Evolutionary conservation across 2,329 filamentous ascomycete species (phyloP), one percentile per base, ranked within the genome.

Genomic region (Lachnellula occidentalis): DNA sequence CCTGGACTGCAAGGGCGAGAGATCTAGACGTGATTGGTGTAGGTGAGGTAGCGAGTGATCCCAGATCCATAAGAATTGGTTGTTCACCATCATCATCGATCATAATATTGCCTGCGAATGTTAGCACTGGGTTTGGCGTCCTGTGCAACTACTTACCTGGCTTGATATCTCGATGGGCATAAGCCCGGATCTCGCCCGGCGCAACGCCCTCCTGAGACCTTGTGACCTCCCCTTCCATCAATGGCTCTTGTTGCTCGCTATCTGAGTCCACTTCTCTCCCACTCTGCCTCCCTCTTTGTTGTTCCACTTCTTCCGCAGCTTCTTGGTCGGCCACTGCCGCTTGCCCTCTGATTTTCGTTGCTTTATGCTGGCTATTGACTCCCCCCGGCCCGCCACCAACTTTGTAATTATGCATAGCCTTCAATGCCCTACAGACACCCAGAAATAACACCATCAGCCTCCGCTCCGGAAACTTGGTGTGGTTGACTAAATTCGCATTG

Each of bases 401-500:
- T 43, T 80, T 81, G 70, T 96, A 96, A 64, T 91, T 82, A 73
- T 99, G 94, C 90, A 99, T 96, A 36, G 86, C 83, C 68, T 87
- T 86, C 56, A 99, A 74, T 43, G 90, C 94, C 66, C 85, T 84
- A 71, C 92, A 96, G 2, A 99, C 91, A 15, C 94, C 94, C 42
- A 96, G 75, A 71, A 99, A 96, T 56, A 99, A 73, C 55, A 86
- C 78, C 91, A 97, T 92, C 58, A 99, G 77, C 65, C 86, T 80
- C 69, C 85, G 82, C 75, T 97, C 92, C 1, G 92, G 91, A 66
- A 99, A 97, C 50, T 80, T 81, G 37, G 88, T 89, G 70, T 95
- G 90, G 72, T 97, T 97, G 72, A 99, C 92, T 52, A 97, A 77
- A 73, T 99, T 99, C 60, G 94, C 92, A 72, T 99, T 99, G 77